Evolutionary conservation across 2,329 filamentous ascomycete genomes (phyloP).

Genomic region (Monosporascus sp.): DNA sequence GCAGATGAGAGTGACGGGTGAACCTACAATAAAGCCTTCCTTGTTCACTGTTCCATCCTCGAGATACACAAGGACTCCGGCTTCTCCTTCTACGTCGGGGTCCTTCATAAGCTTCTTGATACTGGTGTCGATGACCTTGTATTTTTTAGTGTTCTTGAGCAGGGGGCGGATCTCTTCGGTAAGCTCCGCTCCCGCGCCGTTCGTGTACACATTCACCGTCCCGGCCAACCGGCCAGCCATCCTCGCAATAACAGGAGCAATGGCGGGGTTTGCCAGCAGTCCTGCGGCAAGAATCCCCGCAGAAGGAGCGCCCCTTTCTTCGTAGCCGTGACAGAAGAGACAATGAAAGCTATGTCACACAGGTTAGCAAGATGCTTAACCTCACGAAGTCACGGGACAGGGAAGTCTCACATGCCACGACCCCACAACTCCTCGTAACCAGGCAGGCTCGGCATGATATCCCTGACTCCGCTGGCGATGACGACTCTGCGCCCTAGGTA

Average conservation of each 20-base stretch:
- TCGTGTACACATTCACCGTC: slow-evolving; percentile 45
- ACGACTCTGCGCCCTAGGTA: slow-evolving; percentile 49
- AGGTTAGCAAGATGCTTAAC: neutral
- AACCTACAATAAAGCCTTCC: slow-evolving; percentile 33
- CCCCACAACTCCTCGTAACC: slow-evolving; percentile 54
- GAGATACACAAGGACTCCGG: slow-evolving; percentile 18
- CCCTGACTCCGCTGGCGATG: slow-evolving; percentile 47
- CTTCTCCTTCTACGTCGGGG: slow-evolving; percentile 9
- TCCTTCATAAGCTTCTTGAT: slow-evolving; percentile 13
- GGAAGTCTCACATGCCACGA: slow-evolving; percentile 37
- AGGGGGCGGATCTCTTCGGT: slow-evolving; percentile 18
- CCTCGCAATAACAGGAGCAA: slow-evolving; percentile 34
- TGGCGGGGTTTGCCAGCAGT: slow-evolving; percentile 21
- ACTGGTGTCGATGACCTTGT: slow-evolving; percentile 31
- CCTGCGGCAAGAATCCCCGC: slow-evolving; percentile 42
- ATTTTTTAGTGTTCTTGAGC: slow-evolving; percentile 25
- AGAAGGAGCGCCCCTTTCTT: slow-evolving; percentile 43
- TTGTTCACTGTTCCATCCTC: slow-evolving; percentile 29
- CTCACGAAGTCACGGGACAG: neutral
- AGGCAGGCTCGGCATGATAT: slow-evolving; percentile 43
- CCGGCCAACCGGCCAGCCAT: slow-evolving; percentile 39
- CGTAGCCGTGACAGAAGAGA: slow-evolving; percentile 55
- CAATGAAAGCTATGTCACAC: slow-evolving; percentile 44
- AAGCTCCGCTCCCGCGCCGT: slow-evolving; percentile 32
- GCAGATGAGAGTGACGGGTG: neutral